Conservation (phyloP, 2,329 filamentous ascomycete genomes). For the Arthrobotrys musiformis region DNA sequence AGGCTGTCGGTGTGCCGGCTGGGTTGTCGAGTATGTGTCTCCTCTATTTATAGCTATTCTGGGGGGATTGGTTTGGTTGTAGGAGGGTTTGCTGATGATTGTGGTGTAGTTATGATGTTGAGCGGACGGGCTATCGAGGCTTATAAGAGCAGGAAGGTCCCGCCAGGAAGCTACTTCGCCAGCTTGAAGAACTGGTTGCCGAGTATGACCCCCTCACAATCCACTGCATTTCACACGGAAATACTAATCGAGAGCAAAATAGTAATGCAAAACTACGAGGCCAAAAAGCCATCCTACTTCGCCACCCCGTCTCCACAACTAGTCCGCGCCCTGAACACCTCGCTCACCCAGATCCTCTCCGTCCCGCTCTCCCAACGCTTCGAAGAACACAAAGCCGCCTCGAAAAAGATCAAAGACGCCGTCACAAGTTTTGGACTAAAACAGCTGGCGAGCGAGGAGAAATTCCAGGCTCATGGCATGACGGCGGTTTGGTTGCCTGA, state of each 20-base stretch:
- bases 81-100: not conserved
- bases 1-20: slow-evolving; percentile 94
- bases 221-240: not conserved
- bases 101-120: slow-evolving; percentile 76
- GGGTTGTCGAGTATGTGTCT: slow-evolving; percentile 75
- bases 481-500: slow-evolving; percentile 96
- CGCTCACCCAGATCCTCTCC: slow-evolving; percentile 85
- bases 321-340: slow-evolving; percentile 89
- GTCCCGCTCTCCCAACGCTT: slow-evolving; percentile 84
- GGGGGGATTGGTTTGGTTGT: too few species aligned
- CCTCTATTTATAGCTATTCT: not conserved
- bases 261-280: slow-evolving; percentile 99
- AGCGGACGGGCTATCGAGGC: slow-evolving; percentile 85
- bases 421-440: slow-evolving; percentile 83
- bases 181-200: slow-evolving; percentile 98
- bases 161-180: slow-evolving; percentile 89
- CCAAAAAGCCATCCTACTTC: slow-evolving; percentile 97
- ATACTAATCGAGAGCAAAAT: not conserved
- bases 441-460: slow-evolving; percentile 83
- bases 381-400: slow-evolving; percentile 79
- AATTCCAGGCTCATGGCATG: slow-evolving; percentile 96
- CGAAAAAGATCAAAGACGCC: slow-evolving; percentile 86
- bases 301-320: slow-evolving; percentile 95
- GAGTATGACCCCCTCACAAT: slow-evolving; percentile 68
- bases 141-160: slow-evolving; percentile 82